Evolutionary conservation across 2,329 filamentous ascomycete genomes (phyloP), one percentile per base, ranked within the genome.

Genomic region (Penicillium sp.): DNA sequence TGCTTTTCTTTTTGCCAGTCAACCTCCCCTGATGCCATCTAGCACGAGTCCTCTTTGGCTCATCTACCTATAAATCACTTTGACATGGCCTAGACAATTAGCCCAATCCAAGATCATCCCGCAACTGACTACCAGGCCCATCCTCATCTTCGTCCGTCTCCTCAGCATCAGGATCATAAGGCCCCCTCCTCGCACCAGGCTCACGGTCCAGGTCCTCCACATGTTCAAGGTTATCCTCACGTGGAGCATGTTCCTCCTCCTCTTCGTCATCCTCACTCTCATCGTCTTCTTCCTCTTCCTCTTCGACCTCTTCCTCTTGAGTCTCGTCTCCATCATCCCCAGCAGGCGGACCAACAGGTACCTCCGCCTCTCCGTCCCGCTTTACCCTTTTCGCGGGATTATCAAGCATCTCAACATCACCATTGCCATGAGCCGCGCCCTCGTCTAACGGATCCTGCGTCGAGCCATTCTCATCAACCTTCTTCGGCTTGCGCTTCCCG

Each of bases 401-500:
- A 65, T 65, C 61, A 47, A 50, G 49, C 57, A 58, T 64, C 50
- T 59, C 59, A 5, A 63, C 59, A 53, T 70, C 64, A 29, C 57
- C 61, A 49, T 69, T 62, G 16, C 33, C 58, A 33, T 59, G 46
- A 16, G 47, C 45, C 25, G 39, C 58, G 6, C 36, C 39, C 16
- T 44, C 51, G 11, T 29, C 44, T 50, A 31, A 43, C 13, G 52
- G 47, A 44, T 51, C 47, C 31, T 50, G 46, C n/a, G 47, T 31
- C 7, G 53, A 65, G 0, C 79, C 78, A 47, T 60, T 60, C 2
- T 75, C 81, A 54, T 76, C 70, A 19, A 78, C 50, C 31, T 76
- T 78, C 33, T 82, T 82, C 62, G 81, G 77, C 63, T 70, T 69
- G 45, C 74, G 72, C 64, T 76, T 77, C 29, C 72, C 70, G 34